Percentiles rank a stretch among this genome's conserved stretches.
phyloP scores from a whole-genome alignment of 331 rosid species.

The Rosa hybrid region DNA sequence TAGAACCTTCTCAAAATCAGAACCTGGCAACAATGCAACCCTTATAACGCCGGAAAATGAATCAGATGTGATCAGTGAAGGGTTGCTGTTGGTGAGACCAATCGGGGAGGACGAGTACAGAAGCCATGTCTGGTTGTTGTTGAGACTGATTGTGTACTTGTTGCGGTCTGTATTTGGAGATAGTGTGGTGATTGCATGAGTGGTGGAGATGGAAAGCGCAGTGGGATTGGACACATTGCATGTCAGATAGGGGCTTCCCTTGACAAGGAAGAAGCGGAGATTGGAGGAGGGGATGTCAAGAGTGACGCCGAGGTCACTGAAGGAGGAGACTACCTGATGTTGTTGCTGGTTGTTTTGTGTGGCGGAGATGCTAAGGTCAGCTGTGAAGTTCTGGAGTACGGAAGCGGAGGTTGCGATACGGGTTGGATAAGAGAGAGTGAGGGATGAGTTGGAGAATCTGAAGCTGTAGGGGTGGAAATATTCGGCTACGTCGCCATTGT shows the following conservation, averaged over 20 bases:
- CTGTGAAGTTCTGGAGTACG: constrained; percentile 44
- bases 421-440: constrained; percentile 67
- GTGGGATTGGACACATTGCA: constrained; percentile 31
- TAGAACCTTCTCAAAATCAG: constrained; percentile 47
- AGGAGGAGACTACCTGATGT: constrained; percentile 57
- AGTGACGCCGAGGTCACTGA: constrained; percentile 59
- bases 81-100: constrained; percentile 29
- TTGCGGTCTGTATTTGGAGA: constrained; percentile 48
- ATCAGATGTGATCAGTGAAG: constrained; percentile 40
- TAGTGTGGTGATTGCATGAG: constrained; percentile 53
- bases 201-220: constrained; percentile 52
- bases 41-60: constrained; percentile 59
- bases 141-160: constrained; percentile 52
- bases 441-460: constrained; percentile 57
- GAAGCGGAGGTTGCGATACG: constrained; percentile 33
- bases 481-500: constrained; percentile 71
- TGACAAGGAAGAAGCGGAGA: constrained; percentile 60
- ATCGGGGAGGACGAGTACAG: constrained; percentile 55
- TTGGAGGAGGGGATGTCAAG: constrained; percentile 66
- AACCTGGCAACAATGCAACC: constrained; percentile 51
- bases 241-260: constrained; percentile 77
- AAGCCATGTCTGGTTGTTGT: constrained; percentile 79
- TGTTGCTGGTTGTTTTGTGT: constrained; percentile 7
- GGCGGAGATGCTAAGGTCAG: constrained; percentile 69
- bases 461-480: constrained; percentile 78